These are phyloP conservation scores for Rubia occidens DNA, from an alignment of 305 asterid genomes.

Conservation along the genomic window DNA sequence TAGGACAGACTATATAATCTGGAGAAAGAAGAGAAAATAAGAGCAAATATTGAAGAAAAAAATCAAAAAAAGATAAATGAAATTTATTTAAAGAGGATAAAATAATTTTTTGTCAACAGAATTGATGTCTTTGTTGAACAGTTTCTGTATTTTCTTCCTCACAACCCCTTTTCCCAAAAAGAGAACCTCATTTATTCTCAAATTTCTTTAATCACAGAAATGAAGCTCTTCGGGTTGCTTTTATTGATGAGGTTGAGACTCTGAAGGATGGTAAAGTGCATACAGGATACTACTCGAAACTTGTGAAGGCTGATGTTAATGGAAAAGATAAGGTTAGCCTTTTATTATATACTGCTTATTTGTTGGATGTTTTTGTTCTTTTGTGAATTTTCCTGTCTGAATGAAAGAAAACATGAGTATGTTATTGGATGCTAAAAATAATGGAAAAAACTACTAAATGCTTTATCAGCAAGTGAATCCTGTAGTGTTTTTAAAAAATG, in stretches of 20 bases:
- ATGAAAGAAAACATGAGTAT: neutral
- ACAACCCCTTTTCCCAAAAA: neutral
- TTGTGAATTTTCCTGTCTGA: neutral
- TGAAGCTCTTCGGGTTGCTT: conserved; percentile 98
- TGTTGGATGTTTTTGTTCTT: neutral
- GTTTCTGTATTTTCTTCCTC: neutral
- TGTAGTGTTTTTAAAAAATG: no score
- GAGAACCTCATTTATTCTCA: neutral
- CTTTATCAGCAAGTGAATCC: neutral
- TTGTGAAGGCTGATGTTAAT: conserved; percentile 87
- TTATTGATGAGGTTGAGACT: conserved; percentile 87
- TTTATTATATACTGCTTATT: neutral
- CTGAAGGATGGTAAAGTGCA: conserved; percentile 71
- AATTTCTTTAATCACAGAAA: conserved; percentile 36
- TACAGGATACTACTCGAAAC: conserved; percentile 78
- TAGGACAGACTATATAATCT: neutral
- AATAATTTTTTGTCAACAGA: neutral
- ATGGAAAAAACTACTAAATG: neutral
- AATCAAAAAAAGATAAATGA: neutral
- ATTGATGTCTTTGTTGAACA: neutral
- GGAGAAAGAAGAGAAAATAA: neutral
- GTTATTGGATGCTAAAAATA: neutral
- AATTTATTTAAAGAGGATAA: neutral
- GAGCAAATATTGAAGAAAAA: neutral
- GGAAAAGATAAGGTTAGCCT: conserved; percentile 50